These are phyloP conservation scores for Cymbopogon flexuosus DNA, from an alignment of 202 grass and related monocot species.

Conservation along the genomic window DNA sequence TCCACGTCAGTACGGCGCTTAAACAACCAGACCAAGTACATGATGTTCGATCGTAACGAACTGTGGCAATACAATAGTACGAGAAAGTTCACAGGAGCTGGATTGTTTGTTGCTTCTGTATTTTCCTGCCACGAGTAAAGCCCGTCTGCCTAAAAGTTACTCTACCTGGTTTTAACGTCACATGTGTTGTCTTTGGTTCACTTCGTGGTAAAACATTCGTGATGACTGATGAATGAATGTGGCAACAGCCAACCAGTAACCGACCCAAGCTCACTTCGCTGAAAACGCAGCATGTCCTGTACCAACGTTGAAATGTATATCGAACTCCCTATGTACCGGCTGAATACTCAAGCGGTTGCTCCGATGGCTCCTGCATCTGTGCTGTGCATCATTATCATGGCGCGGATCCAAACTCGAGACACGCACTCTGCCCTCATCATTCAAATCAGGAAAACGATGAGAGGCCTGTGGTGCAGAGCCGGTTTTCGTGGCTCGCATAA, in stretches of 20 bases:
- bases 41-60: neutral
- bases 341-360: no score
- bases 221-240: neutral
- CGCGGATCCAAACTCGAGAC: neutral
- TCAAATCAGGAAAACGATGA: neutral
- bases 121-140: no score
- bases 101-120: neutral
- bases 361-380: neutral
- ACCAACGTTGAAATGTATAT: neutral
- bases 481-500: neutral
- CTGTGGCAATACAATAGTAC: neutral
- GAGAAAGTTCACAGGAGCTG: neutral
- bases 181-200: neutral
- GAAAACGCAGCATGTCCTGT: neutral
- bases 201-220: neutral
- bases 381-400: neutral
- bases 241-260: neutral
- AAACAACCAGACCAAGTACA: neutral
- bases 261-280: neutral
- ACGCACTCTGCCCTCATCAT: neutral
- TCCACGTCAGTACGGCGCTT: conserved; percentile 7
- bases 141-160: neutral
- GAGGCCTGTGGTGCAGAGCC: neutral
- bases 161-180: neutral
- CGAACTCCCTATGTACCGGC: no score